Evolutionary conservation across 1,139 yeast genomes (phyloP).

Genomic region (Hyphopichia burtonii): DNA sequence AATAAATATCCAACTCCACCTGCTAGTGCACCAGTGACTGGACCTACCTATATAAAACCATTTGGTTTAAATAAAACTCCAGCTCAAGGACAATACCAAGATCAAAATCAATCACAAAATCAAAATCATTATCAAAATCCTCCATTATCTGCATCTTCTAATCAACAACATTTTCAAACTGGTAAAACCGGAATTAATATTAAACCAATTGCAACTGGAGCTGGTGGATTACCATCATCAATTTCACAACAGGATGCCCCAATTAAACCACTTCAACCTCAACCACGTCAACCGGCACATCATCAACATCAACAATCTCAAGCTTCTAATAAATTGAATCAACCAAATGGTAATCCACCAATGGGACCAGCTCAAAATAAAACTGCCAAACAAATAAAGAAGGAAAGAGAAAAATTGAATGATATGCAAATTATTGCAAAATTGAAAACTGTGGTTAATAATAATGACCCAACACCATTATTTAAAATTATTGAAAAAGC

Average conservation of each 20-base stretch:
- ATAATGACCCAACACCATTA: slow-evolving; percentile 78
- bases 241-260: slow-evolving; percentile 13
- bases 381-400: slow-evolving; percentile 50
- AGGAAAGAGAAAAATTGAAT: slow-evolving; percentile 69
- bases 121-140: slow-evolving; percentile 4
- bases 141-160: slow-evolving; percentile 3
- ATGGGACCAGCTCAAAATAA: slow-evolving; percentile 24
- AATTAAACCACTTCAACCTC: slow-evolving; percentile 20
- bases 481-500: slow-evolving; percentile 91
- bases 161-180: slow-evolving; percentile 3
- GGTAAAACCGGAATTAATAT: slow-evolving; percentile 6
- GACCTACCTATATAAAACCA: slow-evolving; percentile 23
- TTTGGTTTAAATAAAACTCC: slow-evolving; percentile 11
- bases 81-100: slow-evolving; percentile 22
- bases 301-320: not conserved
- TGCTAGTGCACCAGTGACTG: slow-evolving; percentile 16
- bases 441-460: slow-evolving; percentile 78
- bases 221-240: slow-evolving; percentile 17
- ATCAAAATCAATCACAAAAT: slow-evolving; percentile 1
- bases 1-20: slow-evolving; percentile 17
- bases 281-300: slow-evolving; percentile 12
- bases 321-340: no score
- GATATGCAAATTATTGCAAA: slow-evolving; percentile 86
- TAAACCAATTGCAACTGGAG: slow-evolving; percentile 19
- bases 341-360: slow-evolving; percentile 8